Evolutionary conservation across 2,329 filamentous ascomycete genomes (phyloP), one percentile per base, ranked within the genome.

Genomic region (Botrytis byssoidea): DNA sequence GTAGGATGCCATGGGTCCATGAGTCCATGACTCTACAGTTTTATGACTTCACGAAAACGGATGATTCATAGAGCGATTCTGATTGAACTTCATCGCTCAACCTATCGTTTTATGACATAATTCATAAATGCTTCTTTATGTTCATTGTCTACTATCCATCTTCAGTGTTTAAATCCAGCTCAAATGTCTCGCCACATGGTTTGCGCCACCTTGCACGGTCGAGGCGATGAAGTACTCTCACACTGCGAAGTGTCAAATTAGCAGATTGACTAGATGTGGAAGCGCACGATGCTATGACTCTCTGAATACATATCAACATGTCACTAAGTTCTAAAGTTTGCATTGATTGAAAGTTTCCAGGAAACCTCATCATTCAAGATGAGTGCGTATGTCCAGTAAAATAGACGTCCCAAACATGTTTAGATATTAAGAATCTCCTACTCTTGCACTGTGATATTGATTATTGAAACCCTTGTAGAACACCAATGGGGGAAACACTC

Each of bases 381-480:
- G 4, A n/a, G 4, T n/a, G 10, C 10, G 25, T 2, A 4, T 51
- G 14, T 22, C 48, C 48, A n/a, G 5, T 12, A 12, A 51, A 51
- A 25, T 51, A 1, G 48, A 51, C 10, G 25, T 51, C 25, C 48
- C 25, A 51, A n/a, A 14, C n/a, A n/a, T 14, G 10, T 51, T n/a
- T 12, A n/a, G 7, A 4, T 3, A 51, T n/a, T 12, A 14, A 51
- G 48, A 51, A n/a, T 6, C 25, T 14, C 22, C 1, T 5, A 5
- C 22, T 25, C 0, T 48, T 14, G 48, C 4, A 51, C 25, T 51
- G 4, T 6, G 25, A 12, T 10, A n/a, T n/a, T 2, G 48, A 51
- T 14, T 14, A 3, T n/a, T 14, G 4, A 51, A 25, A 5, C 4
- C 46, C 10, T 4, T 4, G 4, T 0, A 51, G 22, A 51, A 14